Conservation (phyloP, 768 basidiomycete genomes). For the Rickenella mellea region DNA sequence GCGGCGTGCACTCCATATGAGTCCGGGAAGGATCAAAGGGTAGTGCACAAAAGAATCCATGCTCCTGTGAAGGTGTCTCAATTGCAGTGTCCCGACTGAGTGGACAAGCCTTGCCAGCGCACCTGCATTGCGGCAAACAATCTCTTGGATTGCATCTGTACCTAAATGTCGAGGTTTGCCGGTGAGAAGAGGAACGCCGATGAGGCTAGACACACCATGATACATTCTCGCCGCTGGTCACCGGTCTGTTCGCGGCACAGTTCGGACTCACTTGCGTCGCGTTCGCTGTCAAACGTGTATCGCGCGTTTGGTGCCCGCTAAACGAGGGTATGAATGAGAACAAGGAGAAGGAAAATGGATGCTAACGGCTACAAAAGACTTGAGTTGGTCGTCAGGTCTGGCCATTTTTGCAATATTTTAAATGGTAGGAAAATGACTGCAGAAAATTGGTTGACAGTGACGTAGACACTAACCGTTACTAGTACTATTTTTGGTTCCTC, state of each 20-base stretch:
- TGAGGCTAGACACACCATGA: constrained; percentile 31
- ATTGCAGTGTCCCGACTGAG: background rate
- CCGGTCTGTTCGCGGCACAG: constrained; percentile 39
- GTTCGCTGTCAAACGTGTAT: constrained; percentile 58
- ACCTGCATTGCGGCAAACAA: constrained; percentile 72
- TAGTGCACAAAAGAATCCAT: constrained; percentile 61
- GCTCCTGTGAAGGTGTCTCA: constrained; percentile 28
- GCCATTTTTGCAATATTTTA: no score
- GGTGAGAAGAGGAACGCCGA: background rate
- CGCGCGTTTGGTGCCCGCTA: constrained; percentile 36
- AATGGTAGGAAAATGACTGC: no score
- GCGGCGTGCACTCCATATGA: constrained; percentile 61
- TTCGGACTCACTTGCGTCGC: constrained; percentile 46
- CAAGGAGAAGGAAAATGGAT: background rate
- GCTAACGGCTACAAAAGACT: no score
- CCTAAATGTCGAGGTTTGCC: constrained; percentile 28
- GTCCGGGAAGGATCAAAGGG: constrained; percentile 58
- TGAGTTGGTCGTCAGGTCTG: no score
- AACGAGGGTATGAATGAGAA: background rate
- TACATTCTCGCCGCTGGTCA: constrained; percentile 38
- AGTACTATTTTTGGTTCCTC: no score
- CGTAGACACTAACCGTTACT: no score
- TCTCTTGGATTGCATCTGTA: constrained; percentile 52
- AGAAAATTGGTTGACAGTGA: no score
- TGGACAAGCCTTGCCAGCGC: constrained; percentile 3